Conservation (phyloP, 768 basidiomycete genomes). For the Strobilomyces dryophilus region DNA sequence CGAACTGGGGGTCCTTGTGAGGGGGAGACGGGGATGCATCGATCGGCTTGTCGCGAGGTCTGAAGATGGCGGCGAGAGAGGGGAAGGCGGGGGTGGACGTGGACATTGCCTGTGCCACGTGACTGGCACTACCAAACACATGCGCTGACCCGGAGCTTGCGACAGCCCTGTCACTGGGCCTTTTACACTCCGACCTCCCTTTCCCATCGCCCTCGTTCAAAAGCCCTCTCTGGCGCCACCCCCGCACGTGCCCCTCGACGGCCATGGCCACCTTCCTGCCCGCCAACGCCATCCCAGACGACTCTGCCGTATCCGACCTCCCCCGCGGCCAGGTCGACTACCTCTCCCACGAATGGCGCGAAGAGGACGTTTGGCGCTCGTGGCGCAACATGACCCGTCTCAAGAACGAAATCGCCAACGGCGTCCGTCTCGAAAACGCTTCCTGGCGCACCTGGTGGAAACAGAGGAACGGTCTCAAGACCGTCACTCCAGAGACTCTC, state of each 20-base stretch:
- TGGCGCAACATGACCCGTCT: constrained; percentile 98
- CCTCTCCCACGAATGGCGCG: constrained; percentile 94
- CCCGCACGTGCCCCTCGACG: too few species aligned
- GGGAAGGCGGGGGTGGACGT: background rate
- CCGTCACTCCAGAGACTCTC: constrained; percentile 92
- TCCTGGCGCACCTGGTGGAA: constrained; percentile 99
- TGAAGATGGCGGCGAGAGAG: constrained; percentile 51
- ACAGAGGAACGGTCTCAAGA: constrained; percentile 93
- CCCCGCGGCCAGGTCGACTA: constrained; percentile 97
- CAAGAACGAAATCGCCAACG: constrained; percentile 98
- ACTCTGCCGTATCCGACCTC: constrained; percentile 75
- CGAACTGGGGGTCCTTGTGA: constrained; percentile 55
- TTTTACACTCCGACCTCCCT: constrained; percentile 11
- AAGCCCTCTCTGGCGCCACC: too few species aligned
- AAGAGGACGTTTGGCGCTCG: constrained; percentile 98
- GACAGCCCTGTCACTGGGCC: background rate
- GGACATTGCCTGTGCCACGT: background rate
- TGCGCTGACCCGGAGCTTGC: constrained; percentile 6
- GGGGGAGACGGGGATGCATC: background rate
- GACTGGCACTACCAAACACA: background rate
- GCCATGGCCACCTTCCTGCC: constrained; percentile 39
- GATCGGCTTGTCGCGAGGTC: constrained; percentile 54
- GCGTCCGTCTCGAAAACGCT: constrained; percentile 92
- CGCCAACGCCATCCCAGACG: constrained; percentile 63
- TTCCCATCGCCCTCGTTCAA: constrained; percentile 46